phyloP scores from a whole-genome alignment of 2,329 filamentous ascomycete genomes.

The Lachnellula occidentalis region DNA sequence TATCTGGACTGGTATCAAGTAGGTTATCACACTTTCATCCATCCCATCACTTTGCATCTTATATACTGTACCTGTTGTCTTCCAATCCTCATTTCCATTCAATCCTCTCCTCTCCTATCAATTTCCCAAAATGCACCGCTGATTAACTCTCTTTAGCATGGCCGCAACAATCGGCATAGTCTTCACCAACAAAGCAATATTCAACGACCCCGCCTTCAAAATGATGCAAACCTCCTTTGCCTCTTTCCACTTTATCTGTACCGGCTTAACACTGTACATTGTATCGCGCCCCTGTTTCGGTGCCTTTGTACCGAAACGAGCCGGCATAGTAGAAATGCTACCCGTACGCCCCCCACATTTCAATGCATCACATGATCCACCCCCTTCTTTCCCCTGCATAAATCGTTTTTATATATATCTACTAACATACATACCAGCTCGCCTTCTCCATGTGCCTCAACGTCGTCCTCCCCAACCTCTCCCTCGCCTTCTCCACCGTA shows the following conservation, averaged over 20 bases:
- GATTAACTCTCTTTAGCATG: constrained; percentile 19
- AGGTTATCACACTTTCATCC: too few species aligned
- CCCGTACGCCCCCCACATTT: constrained; percentile 14
- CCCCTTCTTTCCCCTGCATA: not conserved
- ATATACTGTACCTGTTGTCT: too few species aligned
- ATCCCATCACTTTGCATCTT: too few species aligned
- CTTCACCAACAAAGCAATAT: constrained; percentile 28
- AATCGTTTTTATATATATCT: not conserved
- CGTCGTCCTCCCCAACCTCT: constrained; percentile 27
- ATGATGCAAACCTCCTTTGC: constrained; percentile 26
- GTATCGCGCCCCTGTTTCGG: constrained; percentile 20
- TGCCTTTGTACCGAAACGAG: constrained; percentile 23
- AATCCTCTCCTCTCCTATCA: not conserved
- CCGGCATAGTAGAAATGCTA: constrained; percentile 23
- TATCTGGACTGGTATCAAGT: constrained; percentile 10
- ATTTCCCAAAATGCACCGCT: too few species aligned
- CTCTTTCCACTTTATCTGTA: constrained; percentile 25
- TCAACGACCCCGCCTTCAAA: constrained; percentile 25
- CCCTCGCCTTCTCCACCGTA: constrained; percentile 25
- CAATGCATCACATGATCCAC: not conserved
- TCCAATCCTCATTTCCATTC: not conserved
- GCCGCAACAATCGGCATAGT: constrained; percentile 25
- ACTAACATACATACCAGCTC: constrained; percentile 12
- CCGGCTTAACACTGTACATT: constrained; percentile 23
- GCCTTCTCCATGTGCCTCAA: constrained; percentile 27